These are phyloP conservation scores for Colletotrichum ledebouriae DNA, from an alignment of 2,329 filamentous ascomycete genomes.

Conservation along the genomic window DNA sequence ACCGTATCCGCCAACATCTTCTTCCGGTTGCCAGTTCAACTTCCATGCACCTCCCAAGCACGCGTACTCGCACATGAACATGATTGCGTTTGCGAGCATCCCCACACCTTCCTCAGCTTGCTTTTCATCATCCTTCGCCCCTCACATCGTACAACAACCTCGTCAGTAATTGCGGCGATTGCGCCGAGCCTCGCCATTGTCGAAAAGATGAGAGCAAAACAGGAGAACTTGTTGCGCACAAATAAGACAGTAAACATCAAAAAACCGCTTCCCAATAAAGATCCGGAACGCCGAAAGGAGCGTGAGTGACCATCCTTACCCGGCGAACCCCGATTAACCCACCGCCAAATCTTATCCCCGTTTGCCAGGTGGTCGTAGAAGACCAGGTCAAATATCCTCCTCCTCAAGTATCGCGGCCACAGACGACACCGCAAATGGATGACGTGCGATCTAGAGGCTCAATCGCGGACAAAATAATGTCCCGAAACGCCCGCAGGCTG, in stretches of 20 bases:
- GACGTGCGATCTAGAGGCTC: neutral
- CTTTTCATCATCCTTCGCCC: slow-evolving; percentile 29
- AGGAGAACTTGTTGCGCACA: slow-evolving; percentile 5
- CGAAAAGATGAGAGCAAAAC: slow-evolving; percentile 17
- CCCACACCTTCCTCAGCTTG: slow-evolving; percentile 27
- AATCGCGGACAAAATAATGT: slow-evolving; percentile 4
- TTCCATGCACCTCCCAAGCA: slow-evolving; percentile 11
- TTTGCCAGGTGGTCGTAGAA: slow-evolving; percentile 33
- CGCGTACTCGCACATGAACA: slow-evolving; percentile 11
- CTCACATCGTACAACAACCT: slow-evolving; percentile 41
- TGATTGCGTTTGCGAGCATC: slow-evolving; percentile 25
- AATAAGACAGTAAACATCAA: slow-evolving; percentile 30
- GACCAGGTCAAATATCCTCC: slow-evolving; percentile 29
- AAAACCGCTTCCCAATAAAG: slow-evolving; percentile 40
- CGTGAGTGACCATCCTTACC: slow-evolving; percentile 37
- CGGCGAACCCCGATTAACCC: slow-evolving; percentile 36
- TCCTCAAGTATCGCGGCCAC: neutral
- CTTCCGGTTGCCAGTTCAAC: neutral
- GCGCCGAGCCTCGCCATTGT: slow-evolving; percentile 14
- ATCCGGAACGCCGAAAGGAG: slow-evolving; percentile 43
- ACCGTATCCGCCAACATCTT: neutral
- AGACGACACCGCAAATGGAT: slow-evolving; percentile 1
- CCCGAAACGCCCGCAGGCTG: slow-evolving; percentile 24
- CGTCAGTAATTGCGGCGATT: slow-evolving; percentile 28
- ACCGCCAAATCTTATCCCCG: slow-evolving; percentile 12